phyloP scores from a whole-genome alignment of 805 yeast genomes.

The Yamadazyma sp. region DNA sequence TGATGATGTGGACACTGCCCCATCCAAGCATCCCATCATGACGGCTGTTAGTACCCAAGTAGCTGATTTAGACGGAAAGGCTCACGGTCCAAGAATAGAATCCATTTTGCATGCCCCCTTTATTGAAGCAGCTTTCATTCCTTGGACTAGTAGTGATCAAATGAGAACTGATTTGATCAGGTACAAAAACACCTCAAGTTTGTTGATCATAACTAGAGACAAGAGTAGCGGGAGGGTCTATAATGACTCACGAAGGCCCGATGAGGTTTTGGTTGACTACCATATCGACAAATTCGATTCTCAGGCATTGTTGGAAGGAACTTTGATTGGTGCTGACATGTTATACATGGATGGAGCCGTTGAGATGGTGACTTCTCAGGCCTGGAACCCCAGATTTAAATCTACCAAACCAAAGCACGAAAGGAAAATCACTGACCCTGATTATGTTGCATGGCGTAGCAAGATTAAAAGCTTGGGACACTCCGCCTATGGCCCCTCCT shows the following conservation, averaged over 20 bases:
- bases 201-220: conserved; percentile 50
- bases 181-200: conserved; percentile 38
- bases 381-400: conserved; percentile 37
- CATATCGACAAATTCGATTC: conserved; percentile 41
- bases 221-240: conserved; percentile 40
- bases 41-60: conserved; percentile 47
- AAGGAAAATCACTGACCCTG: conserved; percentile 42
- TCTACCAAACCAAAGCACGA: conserved; percentile 33
- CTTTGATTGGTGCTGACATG: conserved; percentile 42
- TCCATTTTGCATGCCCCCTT: conserved; percentile 47
- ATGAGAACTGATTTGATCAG: conserved; percentile 31
- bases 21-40: conserved; percentile 47
- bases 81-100: conserved; percentile 55
- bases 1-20: conserved; percentile 29
- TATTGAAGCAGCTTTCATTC: conserved; percentile 36
- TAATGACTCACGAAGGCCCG: conserved; percentile 33
- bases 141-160: conserved; percentile 41
- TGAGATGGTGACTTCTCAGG: conserved; percentile 38
- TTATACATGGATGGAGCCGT: conserved; percentile 50
- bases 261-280: conserved; percentile 38
- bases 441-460: conserved; percentile 40
- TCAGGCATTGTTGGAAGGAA: conserved; percentile 36
- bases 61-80: conserved; percentile 52
- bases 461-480: conserved; percentile 27
- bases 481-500: conserved; percentile 27